Base-by-base conservation (phyloP, 768 basidiomycete genomes). In the Lepiota subincarnata region DNA sequence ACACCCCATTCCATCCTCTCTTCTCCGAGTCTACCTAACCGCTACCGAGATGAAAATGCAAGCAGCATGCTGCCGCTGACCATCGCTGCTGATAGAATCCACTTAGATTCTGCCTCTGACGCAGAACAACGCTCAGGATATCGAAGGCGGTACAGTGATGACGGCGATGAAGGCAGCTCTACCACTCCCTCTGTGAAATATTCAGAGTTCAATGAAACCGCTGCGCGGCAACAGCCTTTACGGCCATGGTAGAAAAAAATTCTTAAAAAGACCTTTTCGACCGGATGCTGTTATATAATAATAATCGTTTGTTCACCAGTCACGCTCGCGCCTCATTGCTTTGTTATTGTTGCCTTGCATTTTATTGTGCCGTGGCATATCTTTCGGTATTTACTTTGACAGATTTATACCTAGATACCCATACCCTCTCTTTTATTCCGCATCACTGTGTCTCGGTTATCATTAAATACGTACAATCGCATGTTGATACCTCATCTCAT, bases 1-100 rank as follows among this genome's bases (percentile, higher is more conserved):
- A 83, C 82, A 8, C 81, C 82, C 36, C 78, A 72, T 47, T 82
- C 80, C 14, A 65, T 67, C 18, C 57, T 62, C 26, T 71, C 72
- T 19, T 58, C 57, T 12, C 48, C 48, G 5, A 48, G 45, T 10
- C 6, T 48, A 31, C 41, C 53, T 12, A 37, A 54, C n/a, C 28
- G 46, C n/a, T 41, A 47, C 20, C 45, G 53, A 34, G 53, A 54
- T 13, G 53, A 54, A 19, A 54, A 54, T 16, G 16, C 45, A 4
- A 47, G 13, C 13, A 16, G 19, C 16, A 36, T 54, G 46, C 26
- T 36, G 13, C 53, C 53, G 38, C 26, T 54, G 26, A 54, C 53
- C 13, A 40, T 54, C 28, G 53, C 53, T 22, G 53, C 53, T 6
- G 53, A 54, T 28, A 46, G 53, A 31, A 54, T 54, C 20, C 44